Evolutionary conservation across 2,329 filamentous ascomycete genomes (phyloP), one percentile per base, ranked within the genome.

Genomic region (Fusarium sp.): DNA sequence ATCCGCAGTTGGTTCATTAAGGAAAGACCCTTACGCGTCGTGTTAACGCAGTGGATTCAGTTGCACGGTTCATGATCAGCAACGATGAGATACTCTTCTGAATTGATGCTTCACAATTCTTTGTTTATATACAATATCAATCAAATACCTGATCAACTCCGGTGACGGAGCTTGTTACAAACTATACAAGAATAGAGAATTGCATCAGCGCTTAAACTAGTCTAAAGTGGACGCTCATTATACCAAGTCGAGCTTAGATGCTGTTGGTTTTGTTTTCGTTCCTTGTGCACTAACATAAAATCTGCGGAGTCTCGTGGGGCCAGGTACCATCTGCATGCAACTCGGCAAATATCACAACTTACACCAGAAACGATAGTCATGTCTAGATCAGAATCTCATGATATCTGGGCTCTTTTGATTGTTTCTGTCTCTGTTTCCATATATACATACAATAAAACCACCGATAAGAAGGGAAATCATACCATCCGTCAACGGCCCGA

Each of bases 401-500:
- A 49, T 46, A 13, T 16, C 25, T 44, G 30, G 32, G 24, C 37
- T 20, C n/a, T n/a, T 30, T 56, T 34, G 1, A 13, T 40, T 25
- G 14, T 30, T 52, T 47, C 12, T 24, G 24, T 60, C 16, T 18
- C 8, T 20, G 6, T 6, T 48, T 20, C 20, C 30, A 41, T 29
- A 30, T 29, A 41, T 32, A 52, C 51, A 30, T 29, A n/a, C 34
- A 20, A 27, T n/a, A n/a, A 25, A 42, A 56, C 24, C 25, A 37
- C 24, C 37, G 40, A 27, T 41, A 22, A 51, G 29, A 51, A 41
- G 25, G 32, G 13, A 45, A 59, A 68, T 68, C 62, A 63, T 51
- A 57, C 57, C 67, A 71, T 22, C 40, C 20, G 24, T 56, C 52
- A 69, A 71, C 67, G 67, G 67, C 53, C 67, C 67, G 63, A 70